phyloP scores from a whole-genome alignment of 2,329 filamentous ascomycete species.

The Emergomyces orientalis region DNA sequence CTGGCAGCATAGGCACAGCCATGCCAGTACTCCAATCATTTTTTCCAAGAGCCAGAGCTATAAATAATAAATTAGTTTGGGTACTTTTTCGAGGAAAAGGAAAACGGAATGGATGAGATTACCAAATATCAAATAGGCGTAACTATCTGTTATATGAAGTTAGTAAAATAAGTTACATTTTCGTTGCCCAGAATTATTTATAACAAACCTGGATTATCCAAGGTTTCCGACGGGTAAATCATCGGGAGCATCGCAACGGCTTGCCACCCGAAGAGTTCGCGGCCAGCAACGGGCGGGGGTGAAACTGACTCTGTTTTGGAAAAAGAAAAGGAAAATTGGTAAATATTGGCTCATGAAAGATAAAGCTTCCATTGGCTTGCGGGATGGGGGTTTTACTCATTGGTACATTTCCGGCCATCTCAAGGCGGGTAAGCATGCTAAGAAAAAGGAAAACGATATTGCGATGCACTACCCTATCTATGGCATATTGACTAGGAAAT shows the following conservation, averaged over 20 bases:
- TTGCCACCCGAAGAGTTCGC: background rate
- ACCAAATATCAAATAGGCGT: background rate
- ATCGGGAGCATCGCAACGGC: background rate
- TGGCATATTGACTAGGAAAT: background rate
- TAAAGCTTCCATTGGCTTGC: background rate
- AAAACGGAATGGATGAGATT: too few species aligned
- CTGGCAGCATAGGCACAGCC: background rate
- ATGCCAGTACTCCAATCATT: background rate
- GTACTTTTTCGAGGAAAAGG: background rate
- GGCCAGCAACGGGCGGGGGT: background rate
- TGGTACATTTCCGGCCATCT: background rate
- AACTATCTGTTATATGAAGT: background rate
- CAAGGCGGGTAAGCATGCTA: background rate
- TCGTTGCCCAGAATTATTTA: background rate
- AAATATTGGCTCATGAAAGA: background rate
- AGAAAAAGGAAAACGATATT: background rate
- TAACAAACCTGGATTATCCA: background rate
- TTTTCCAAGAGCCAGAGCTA: background rate
- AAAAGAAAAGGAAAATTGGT: background rate
- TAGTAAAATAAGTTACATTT: background rate
- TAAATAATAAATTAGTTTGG: background rate
- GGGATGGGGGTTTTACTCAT: background rate
- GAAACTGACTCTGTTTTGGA: background rate
- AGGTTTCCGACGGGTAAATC: background rate
- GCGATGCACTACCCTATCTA: background rate